phyloP scores from a whole-genome alignment of 2,329 filamentous ascomycete species.

The Thelonectria olida region DNA sequence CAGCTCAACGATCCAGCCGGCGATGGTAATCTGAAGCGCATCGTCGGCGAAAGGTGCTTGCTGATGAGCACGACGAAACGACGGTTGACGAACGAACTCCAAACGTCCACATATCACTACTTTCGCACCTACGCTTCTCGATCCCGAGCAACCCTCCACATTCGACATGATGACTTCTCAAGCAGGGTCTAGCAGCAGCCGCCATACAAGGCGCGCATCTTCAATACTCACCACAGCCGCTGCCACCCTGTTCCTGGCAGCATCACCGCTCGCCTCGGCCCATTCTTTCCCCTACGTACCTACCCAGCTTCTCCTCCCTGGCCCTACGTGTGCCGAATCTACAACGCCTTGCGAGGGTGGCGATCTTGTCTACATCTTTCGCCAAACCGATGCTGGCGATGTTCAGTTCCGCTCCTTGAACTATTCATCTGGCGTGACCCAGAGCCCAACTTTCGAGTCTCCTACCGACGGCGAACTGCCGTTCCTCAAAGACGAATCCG shows the following conservation, averaged over 20 bases:
- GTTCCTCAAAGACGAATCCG: conserved; percentile 63
- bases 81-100: conserved; percentile 1
- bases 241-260: conserved; percentile 22
- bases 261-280: conserved; percentile 42
- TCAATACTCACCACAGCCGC: conserved; percentile 8
- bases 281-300: conserved; percentile 78
- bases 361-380: conserved; percentile 76
- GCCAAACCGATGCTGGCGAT: conserved; percentile 56
- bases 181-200: conserved; percentile 1
- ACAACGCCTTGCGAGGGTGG: conserved; percentile 45
- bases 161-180: conserved; percentile 6
- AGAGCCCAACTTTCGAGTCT: conserved; percentile 56
- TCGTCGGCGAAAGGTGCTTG: conserved; percentile 22
- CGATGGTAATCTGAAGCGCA: conserved; percentile 21
- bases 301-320: conserved; percentile 73
- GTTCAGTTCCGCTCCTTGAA: conserved; percentile 71
- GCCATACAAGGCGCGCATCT: conserved; percentile 14
- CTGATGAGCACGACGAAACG: conserved; percentile 11
- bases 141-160: background rate
- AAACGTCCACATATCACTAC: background rate
- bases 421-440: conserved; percentile 65
- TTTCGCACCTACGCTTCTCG: background rate
- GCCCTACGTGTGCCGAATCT: conserved; percentile 51
- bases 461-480: conserved; percentile 66
- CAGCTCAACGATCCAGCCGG: conserved; percentile 6